Evolutionary conservation across 1,284 basidiomycete species (phyloP), one percentile per base, ranked within the genome.

Genomic region (Cutaneotrichosporon sp.): DNA sequence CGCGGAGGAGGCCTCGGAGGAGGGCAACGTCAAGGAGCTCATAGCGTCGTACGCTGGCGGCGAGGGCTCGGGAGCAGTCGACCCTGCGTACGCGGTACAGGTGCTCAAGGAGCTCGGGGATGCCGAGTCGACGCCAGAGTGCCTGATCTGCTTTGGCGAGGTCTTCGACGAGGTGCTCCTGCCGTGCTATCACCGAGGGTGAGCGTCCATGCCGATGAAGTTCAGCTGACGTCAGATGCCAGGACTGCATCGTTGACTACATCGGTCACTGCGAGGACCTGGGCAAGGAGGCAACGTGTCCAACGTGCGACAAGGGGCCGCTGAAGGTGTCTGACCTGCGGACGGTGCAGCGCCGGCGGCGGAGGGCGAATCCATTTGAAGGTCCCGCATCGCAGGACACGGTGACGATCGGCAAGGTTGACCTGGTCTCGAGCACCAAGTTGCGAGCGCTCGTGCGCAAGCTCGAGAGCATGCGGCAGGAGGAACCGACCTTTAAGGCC

Each of bases 391-490:
- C 53, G 6, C 59, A 67, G 36, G 69, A 69, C 11, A 64, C 63
- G 16, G 82, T 64, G 78, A 86, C 42, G 75, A 80, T 95, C 52
- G 84, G 89, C 20, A 85, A 87, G 64, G 94, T 94, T 70, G 87
- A 93, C 74, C 90, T 95, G 71, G 86, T 86, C 45, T 89, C 90
- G 3, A 94, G 91, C 14, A 95, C 94, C 0, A 97, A 79, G 62
- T 63, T 79, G 9, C 63, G 74, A 27, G 77, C 77, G 2, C 61
- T 79, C 52, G 72, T 74, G 14, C 67, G 75, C 53, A 73, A 74
- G 61, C 65, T 80, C n/a, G 72, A 72, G 16, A 47, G 55, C 24
- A 70, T 79, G 66, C 65, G 73, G 33, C 58, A 62, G 47, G 74
- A 75, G 46, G 90, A 95, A 66, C 89, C 90, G 2, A 84, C 82